Evolutionary conservation across 805 yeast genomes (phyloP).

Genomic region (Teunomyces atbi): DNA sequence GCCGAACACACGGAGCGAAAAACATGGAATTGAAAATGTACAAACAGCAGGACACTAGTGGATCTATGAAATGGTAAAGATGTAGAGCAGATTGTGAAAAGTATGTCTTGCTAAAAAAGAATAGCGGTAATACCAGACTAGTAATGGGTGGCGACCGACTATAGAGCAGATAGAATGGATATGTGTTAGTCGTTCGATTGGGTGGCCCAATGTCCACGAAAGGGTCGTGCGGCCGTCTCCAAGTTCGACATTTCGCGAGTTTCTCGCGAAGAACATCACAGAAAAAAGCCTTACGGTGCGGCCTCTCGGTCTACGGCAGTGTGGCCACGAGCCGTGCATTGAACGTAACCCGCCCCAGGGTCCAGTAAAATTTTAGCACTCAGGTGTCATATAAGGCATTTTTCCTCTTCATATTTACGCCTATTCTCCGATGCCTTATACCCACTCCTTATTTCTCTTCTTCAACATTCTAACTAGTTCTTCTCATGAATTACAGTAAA

Average conservation of each 20-base stretch:
- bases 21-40: not conserved
- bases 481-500: no score
- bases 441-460: no score
- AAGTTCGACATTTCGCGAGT: not conserved
- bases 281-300: not conserved
- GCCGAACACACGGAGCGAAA: constrained; percentile 1
- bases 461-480: no score
- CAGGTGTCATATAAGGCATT: not conserved
- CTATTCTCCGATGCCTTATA: no score
- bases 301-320: not conserved
- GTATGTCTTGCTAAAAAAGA: not conserved
- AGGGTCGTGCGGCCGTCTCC: not conserved
- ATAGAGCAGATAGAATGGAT: not conserved
- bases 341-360: not conserved
- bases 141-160: not conserved
- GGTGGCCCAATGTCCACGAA: not conserved
- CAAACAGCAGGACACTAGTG: not conserved
- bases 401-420: not conserved
- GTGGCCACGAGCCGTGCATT: not conserved
- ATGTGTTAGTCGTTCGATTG: not conserved
- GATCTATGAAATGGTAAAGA: not conserved
- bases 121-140: not conserved
- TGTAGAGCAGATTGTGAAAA: no score
- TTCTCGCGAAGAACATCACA: not conserved
- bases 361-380: not conserved